Evolutionary conservation across 495 filamentous ascomycete genomes (phyloP), one percentile per base, ranked within the genome.

Genomic region (Penicillium nucicola): DNA sequence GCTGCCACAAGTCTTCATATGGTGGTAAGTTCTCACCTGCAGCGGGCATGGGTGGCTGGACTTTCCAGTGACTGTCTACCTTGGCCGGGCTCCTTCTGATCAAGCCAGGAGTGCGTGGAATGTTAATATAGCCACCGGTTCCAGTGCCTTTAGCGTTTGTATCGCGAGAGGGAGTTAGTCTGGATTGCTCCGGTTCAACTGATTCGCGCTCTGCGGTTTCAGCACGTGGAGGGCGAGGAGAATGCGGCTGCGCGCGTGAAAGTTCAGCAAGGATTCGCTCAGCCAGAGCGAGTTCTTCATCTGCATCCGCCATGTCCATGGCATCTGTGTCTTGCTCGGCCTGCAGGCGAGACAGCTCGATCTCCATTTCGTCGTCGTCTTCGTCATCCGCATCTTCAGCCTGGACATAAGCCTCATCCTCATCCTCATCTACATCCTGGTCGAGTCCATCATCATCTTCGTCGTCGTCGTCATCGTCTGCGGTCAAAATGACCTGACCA

Each of bases 1-100:
- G 85, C 57, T 92, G 80, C 66, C 86, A 87, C 30, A 97, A 69
- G 60, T 99, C 86, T 60, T 97, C 95, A 45, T 92, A 82, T 2
- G 82, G 67, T 14, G 86, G 87, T 5, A 87, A 68, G 20, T 75
- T 67, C 13, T 81, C 74, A 13, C 78, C 76, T 23, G 68, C 76
- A 33, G 53, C 56, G 25, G 83, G 90, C 20, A 75, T 80, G 12
- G 76, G 72, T 2, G 93, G 90, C 22, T 84, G 89, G 49, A 89
- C 84, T 30, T 93, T 77, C 93, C 93, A 98, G 70, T 97, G 88
- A 34, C 78, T 73, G 25, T 90, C 88, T 6, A 89, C 69, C 34
- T 61, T 62, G 4, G 61, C 72, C 0, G 65, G 65, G 2, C 62
- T 49, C 1, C 73, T 68, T 14, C 79, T 61, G 38, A 64, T 54